Conservation (phyloP, 805 yeast species). For the Sungouiella thailandica region DNA sequence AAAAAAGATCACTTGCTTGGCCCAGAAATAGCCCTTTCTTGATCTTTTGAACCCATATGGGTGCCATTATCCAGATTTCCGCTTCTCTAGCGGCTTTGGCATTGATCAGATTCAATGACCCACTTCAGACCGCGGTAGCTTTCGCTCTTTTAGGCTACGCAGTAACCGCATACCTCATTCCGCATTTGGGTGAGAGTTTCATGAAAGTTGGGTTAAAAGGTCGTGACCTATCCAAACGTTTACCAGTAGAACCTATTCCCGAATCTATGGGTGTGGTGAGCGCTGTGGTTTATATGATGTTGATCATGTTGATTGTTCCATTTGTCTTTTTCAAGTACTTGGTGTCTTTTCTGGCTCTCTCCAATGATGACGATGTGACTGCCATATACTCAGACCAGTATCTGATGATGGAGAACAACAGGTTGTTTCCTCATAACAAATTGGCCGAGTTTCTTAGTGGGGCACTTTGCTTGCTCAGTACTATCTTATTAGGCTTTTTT, state of each 20-base stretch:
- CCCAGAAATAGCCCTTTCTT: no score
- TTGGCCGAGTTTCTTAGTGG: slow-evolving; percentile 85
- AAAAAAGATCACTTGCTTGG: no score
- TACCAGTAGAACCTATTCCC: slow-evolving; percentile 63
- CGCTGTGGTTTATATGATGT: slow-evolving; percentile 72
- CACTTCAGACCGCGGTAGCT: slow-evolving; percentile 58
- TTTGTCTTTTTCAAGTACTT: slow-evolving; percentile 73
- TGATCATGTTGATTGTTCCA: slow-evolving; percentile 84
- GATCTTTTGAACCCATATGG: slow-evolving; percentile 2
- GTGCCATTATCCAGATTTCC: slow-evolving; percentile 3
- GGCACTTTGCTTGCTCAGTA: slow-evolving; percentile 74
- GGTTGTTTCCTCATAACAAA: slow-evolving; percentile 70
- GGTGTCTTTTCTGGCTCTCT: slow-evolving; percentile 40
- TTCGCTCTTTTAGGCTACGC: slow-evolving; percentile 65
- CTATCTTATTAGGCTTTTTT: slow-evolving; percentile 79
- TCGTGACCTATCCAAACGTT: slow-evolving; percentile 72
- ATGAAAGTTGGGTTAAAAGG: slow-evolving; percentile 80
- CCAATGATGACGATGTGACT: slow-evolving; percentile 32
- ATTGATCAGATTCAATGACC: slow-evolving; percentile 27
- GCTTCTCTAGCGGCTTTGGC: slow-evolving; percentile 8
- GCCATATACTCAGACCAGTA: slow-evolving; percentile 33
- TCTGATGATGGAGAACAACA: slow-evolving; percentile 23
- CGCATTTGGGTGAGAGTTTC: slow-evolving; percentile 62
- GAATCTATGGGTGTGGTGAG: slow-evolving; percentile 92
- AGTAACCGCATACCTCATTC: slow-evolving; percentile 58